Conservation (phyloP, 78 protist genomes). For the Polysphondylium violaceum region DNA sequence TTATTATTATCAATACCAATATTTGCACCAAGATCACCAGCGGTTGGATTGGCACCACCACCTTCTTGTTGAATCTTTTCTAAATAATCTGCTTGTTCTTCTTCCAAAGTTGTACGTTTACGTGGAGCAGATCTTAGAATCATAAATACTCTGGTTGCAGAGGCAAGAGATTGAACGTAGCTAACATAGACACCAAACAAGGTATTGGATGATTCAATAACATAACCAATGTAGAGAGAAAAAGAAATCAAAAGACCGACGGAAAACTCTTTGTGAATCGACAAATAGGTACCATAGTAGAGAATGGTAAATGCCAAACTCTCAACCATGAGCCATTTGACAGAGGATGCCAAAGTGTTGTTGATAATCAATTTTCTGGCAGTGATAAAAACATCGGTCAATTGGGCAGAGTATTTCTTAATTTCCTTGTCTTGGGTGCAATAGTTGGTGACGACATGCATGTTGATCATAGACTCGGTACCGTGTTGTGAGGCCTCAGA, state of each 20-base stretch:
- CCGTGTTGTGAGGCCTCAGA: conserved; percentile 39
- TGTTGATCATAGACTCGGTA: conserved; percentile 53
- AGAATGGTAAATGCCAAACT: conserved; percentile 48
- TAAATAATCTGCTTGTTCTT: background rate
- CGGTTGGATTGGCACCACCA: background rate
- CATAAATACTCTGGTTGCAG: conserved; percentile 57
- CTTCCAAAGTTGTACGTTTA: conserved; percentile 34
- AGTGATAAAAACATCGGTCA: conserved; percentile 25
- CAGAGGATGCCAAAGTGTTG: conserved; percentile 35
- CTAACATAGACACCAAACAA: conserved; percentile 66
- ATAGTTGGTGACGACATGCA: conserved; percentile 58
- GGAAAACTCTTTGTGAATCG: conserved; percentile 34
- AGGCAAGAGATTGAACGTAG: conserved; percentile 65
- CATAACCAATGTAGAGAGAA: conserved; percentile 65
- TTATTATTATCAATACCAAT: background rate
- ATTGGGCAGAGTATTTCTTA: background rate
- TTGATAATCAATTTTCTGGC: conserved; percentile 33
- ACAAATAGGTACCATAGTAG: conserved; percentile 62
- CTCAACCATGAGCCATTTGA: conserved; percentile 75
- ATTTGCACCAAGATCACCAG: background rate
- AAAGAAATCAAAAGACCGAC: conserved; percentile 72
- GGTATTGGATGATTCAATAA: conserved; percentile 27
- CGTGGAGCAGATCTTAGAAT: conserved; percentile 64
- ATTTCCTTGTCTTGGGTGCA: conserved; percentile 60
- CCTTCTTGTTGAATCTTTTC: background rate